Evolutionary conservation across 306 rosid species (phyloP).

Genomic region (Acacia melanoxylon): DNA sequence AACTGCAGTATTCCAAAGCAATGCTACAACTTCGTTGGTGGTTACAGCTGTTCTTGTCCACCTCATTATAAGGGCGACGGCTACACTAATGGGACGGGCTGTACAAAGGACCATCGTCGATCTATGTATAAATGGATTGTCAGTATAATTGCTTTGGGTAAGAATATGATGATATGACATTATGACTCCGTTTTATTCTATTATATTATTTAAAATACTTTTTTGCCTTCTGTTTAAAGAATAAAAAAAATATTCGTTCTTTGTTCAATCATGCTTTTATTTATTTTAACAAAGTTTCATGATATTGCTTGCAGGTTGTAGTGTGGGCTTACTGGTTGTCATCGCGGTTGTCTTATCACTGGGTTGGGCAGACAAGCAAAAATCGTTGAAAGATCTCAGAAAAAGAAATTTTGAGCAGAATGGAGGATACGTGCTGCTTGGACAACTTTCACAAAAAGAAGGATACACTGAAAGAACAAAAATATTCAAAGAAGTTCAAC

Average conservation of each 20-base stretch:
- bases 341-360: background rate
- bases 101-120: background rate
- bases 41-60: background rate
- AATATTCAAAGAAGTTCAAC: background rate
- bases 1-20: background rate
- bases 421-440: conserved; percentile 36
- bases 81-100: background rate
- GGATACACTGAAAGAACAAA: background rate
- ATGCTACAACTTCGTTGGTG: background rate
- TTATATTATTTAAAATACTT: background rate
- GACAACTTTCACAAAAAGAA: conserved; percentile 17
- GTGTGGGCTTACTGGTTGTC: background rate
- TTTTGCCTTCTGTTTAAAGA: background rate
- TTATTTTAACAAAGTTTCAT: background rate
- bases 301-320: background rate
- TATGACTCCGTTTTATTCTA: background rate
- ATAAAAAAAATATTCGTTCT: background rate
- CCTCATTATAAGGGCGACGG: background rate
- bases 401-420: conserved; percentile 29
- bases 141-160: background rate
- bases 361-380: background rate
- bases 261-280: background rate
- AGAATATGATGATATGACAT: background rate
- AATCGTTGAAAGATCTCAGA: background rate
- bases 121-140: background rate